These are phyloP conservation scores for Malassezia sympodialis DNA, from an alignment of 1,284 basidiomycete genomes.

Conservation along the genomic window DNA sequence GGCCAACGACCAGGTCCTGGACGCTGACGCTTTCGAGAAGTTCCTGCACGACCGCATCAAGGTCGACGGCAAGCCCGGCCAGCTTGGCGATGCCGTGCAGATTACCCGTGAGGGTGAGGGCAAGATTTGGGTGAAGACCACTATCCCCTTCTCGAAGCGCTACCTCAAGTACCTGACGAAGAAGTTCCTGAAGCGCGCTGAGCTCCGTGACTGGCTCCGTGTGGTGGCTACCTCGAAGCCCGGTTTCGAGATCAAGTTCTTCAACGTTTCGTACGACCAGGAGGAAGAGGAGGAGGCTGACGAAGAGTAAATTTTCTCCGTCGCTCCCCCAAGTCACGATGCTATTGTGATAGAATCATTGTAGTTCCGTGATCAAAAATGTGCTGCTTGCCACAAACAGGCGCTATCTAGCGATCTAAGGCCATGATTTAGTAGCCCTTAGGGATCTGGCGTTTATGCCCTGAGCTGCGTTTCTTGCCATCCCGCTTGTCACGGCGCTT, in stretches of 20 bases:
- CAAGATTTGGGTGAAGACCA: constrained; percentile 50
- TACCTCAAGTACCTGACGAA: constrained; percentile 52
- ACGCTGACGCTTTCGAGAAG: constrained; percentile 80
- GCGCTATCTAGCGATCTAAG: neutral
- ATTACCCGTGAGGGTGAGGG: constrained; percentile 50
- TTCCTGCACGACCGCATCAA: constrained; percentile 90
- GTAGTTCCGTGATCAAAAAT: constrained; percentile 1
- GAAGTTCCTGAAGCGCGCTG: constrained; percentile 48
- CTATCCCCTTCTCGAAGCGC: constrained; percentile 50
- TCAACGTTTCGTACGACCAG: constrained; percentile 48
- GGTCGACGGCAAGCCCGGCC: constrained; percentile 58
- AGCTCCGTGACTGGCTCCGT: constrained; percentile 49
- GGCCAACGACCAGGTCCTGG: constrained; percentile 78
- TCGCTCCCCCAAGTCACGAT: neutral
- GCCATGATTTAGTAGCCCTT: constrained; percentile 13
- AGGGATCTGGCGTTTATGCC: constrained; percentile 5
- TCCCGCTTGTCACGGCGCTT: constrained; percentile 39
- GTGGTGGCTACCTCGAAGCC: constrained; percentile 50
- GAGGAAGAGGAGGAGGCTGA: constrained; percentile 31
- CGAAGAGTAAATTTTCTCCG: constrained; percentile 15
- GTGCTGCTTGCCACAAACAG: neutral
- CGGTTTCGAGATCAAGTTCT: constrained; percentile 50
- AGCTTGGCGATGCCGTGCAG: constrained; percentile 53
- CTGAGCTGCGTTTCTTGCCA: constrained; percentile 39
- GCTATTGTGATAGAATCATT: neutral